A percentile compares a stretch with the other conserved stretches of the same genome.
phyloP scores from a whole-genome alignment of 2,329 filamentous ascomycete genomes.

The Ophiostoma triangulosporum region DNA sequence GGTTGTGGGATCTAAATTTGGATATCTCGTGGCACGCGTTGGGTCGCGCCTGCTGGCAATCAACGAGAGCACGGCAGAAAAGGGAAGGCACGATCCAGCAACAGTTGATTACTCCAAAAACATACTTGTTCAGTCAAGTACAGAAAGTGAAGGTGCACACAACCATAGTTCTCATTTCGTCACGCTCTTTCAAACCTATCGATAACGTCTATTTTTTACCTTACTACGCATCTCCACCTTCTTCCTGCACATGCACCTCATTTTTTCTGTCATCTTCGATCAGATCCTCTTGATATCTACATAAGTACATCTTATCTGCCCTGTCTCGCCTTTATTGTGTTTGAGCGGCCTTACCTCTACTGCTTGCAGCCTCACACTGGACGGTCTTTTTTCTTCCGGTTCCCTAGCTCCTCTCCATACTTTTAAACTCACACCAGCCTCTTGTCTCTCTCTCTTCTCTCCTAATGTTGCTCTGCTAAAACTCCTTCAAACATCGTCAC shows the following conservation, averaged over 20 bases:
- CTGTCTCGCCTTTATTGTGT: neutral
- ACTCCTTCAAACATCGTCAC: neutral
- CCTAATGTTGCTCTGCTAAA: neutral
- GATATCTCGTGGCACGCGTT: neutral
- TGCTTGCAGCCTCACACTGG: too few relatives aligned
- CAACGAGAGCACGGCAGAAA: neutral
- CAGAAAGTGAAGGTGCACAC: too few relatives aligned
- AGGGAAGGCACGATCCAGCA: neutral
- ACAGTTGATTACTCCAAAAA: neutral
- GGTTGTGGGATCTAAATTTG: neutral
- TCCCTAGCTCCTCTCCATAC: neutral
- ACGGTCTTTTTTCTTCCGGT: neutral
- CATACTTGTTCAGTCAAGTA: too few relatives aligned
- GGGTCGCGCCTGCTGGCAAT: neutral
- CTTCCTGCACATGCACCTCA: neutral
- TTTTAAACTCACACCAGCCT: neutral
- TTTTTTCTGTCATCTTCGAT: neutral
- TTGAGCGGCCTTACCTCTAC: neutral
- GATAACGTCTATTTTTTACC: conserved; percentile 1
- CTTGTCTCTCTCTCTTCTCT: too few relatives aligned
- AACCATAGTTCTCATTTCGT: neutral
- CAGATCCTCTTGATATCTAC: neutral
- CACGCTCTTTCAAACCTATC: neutral
- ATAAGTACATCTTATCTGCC: neutral
- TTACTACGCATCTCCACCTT: conserved; percentile 2